phyloP scores from a whole-genome alignment of 2,329 filamentous ascomycete species.

The Neopestalotiopsis sp. region DNA sequence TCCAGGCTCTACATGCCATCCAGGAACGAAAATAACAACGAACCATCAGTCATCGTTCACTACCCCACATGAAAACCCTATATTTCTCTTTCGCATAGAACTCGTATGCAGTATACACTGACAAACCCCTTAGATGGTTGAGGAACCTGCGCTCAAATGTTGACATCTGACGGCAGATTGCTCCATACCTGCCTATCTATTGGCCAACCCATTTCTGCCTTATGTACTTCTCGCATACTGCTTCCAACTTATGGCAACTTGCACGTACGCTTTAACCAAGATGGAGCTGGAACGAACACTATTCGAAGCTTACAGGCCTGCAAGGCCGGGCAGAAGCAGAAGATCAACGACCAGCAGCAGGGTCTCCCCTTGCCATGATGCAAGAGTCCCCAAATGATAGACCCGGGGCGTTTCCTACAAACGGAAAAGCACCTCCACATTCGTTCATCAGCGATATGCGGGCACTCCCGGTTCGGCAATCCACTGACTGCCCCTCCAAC shows the following conservation, averaged over 20 bases:
- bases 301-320: too few species aligned
- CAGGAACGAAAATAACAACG: neutral
- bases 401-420: neutral
- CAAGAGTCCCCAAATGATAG: neutral
- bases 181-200: neutral
- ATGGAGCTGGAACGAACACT: too few species aligned
- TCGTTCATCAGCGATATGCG: neutral
- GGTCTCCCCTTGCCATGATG: neutral
- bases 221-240: neutral
- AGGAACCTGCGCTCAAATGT: neutral
- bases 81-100: too few species aligned
- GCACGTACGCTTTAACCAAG: too few species aligned
- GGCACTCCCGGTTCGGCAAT: neutral
- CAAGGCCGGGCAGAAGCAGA: neutral
- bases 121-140: neutral
- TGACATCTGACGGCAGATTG: neutral
- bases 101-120: neutral
- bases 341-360: neutral
- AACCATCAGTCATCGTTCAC: neutral
- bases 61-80: too few species aligned
- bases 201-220: neutral
- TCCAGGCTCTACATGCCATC: too few species aligned
- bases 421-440: slow-evolving; percentile 1
- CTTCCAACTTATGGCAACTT: neutral
- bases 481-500: neutral